These are phyloP conservation scores for Cystoderma amianthinum DNA, from an alignment of 768 basidiomycete species.

Conservation along the genomic window DNA sequence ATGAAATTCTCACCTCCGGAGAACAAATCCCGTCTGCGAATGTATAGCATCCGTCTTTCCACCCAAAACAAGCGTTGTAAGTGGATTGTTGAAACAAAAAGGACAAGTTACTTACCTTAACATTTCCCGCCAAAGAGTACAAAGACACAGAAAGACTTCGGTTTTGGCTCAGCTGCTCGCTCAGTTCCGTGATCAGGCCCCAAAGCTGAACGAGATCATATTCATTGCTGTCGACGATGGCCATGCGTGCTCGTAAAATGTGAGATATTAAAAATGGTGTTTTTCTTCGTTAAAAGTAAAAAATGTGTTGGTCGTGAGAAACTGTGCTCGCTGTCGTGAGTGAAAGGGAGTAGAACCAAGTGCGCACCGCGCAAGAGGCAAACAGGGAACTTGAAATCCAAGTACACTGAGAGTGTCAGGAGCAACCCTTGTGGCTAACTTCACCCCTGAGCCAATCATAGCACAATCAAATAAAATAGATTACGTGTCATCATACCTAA, in stretches of 20 bases:
- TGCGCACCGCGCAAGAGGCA: background rate
- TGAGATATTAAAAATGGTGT: background rate
- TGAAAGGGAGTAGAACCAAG: background rate
- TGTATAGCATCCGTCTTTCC: constrained; percentile 79
- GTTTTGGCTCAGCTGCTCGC: constrained; percentile 80
- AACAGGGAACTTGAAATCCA: too few relatives aligned
- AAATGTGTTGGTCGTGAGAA: too few relatives aligned
- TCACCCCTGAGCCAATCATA: too few relatives aligned
- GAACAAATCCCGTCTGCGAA: constrained; percentile 86
- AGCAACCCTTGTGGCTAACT: too few relatives aligned
- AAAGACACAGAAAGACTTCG: constrained; percentile 63
- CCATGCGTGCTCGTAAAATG: constrained; percentile 31
- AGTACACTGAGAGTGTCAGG: too few relatives aligned
- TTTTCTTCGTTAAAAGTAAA: background rate
- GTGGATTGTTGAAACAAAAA: too few relatives aligned
- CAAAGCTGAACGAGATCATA: constrained; percentile 58
- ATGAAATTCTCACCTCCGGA: constrained; percentile 56
- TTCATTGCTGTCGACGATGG: constrained; percentile 51
- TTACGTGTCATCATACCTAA: too few relatives aligned
- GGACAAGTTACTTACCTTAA: constrained; percentile 62
- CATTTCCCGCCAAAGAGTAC: constrained; percentile 63
- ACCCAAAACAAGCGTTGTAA: constrained; percentile 1
- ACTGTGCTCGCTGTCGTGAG: too few relatives aligned
- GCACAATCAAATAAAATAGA: too few relatives aligned
- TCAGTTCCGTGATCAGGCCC: constrained; percentile 68